A percentile compares a stretch with the other conserved stretches of the same genome.
These are phyloP conservation scores for Lachnum nothofagi DNA, from an alignment of 2,329 filamentous ascomycete species.

Conservation along the genomic window DNA sequence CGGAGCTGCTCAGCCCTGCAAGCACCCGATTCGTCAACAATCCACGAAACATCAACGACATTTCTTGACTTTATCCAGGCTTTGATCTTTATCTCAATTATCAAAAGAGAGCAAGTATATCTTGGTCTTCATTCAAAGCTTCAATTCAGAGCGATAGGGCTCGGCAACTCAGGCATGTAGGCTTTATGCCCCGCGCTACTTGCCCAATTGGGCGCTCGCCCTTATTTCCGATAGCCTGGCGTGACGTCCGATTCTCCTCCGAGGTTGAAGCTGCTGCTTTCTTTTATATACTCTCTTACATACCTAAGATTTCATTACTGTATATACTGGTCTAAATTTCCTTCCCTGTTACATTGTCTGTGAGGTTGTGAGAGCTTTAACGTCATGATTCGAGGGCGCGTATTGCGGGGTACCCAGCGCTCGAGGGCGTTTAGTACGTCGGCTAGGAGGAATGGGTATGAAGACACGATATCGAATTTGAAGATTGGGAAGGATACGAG, in stretches of 20 bases:
- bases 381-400: neutral
- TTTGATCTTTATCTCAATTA: too few species aligned
- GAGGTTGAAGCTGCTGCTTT: neutral
- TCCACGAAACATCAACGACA: neutral
- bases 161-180: too few species aligned
- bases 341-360: neutral
- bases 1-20: neutral
- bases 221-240: too few species aligned
- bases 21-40: neutral
- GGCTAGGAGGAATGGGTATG: slow-evolving; percentile 24
- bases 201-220: too few species aligned
- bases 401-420: slow-evolving; percentile 2
- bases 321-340: neutral
- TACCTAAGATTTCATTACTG: neutral
- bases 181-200: too few species aligned
- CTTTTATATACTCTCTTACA: neutral
- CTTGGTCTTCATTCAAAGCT: too few species aligned
- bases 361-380: neutral
- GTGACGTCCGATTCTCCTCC: neutral
- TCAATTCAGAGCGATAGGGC: too few species aligned
- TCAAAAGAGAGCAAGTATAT: too few species aligned
- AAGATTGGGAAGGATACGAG: slow-evolving; percentile 62
- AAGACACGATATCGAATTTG: slow-evolving; percentile 59
- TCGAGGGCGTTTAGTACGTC: slow-evolving; percentile 19
- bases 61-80: too few species aligned